Base-by-base conservation (phyloP, 2,329 filamentous ascomycete species). In the Microcyclosporella mali region DNA sequence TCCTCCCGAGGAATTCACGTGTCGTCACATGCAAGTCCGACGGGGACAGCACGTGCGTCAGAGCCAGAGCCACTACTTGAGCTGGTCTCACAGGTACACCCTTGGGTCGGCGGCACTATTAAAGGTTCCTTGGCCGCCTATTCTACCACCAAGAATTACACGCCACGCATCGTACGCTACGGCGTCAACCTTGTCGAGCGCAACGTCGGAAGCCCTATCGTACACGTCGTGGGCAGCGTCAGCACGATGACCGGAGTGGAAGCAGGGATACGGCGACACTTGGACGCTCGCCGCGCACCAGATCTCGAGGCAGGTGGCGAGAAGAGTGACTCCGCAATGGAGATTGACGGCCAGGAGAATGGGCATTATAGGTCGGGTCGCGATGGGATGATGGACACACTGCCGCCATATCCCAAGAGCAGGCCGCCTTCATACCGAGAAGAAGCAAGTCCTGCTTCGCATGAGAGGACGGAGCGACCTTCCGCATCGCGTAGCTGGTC, bases 151-250 rank as follows among this genome's bases (percentile, higher is more conserved):
- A 95, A 97, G 66, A 87, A 89, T 54, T 94, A 90, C 58, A 94
- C 88, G 1, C 88, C 90, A 0, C 78, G 85, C 2, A 87, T 95
- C 61, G 88, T 74, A n/a, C 68, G 86, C 64, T 85, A 85, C n/a
- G 80, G 88, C 47, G 90, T 87, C 37, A 88, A 95, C 62, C 88
- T 94, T 56, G 82, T 95, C 15, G 90, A 97, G 65, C 83, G 86
- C 35, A 90, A 87, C 54, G 79, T 95, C 39, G 86, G 77, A 10
- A 73, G 84, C 1, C 88, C 88, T 1, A 80, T 95, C 40, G 86
- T 86, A 40, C 92, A 86, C 59, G 92, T 87, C 0, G 85, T 95
- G 21, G 85, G 86, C 11, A 85, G 81, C 0, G 85, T 95, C 4
- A 84, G 88, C 21, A 79, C 87, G 21, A 82, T 82, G 25, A 95